Conservation (phyloP, 2,329 filamentous ascomycete species). For the Aspergillus costaricaensis region DNA sequence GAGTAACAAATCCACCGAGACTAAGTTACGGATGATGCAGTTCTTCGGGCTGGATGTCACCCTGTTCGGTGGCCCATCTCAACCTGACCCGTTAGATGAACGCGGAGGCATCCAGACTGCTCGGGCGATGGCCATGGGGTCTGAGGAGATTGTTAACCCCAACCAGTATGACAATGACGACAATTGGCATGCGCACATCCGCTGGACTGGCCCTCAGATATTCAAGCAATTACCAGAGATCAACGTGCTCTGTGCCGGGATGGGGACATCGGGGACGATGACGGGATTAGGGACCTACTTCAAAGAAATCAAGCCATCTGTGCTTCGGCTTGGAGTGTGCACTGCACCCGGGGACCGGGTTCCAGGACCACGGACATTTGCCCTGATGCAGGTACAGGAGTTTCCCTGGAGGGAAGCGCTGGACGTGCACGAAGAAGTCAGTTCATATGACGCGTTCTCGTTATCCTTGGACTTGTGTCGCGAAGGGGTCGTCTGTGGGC, state of each 20-base stretch:
- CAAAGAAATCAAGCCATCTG: conserved; percentile 48
- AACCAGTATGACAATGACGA: conserved; percentile 60
- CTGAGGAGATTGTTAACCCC: conserved; percentile 52
- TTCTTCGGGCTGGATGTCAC: conserved; percentile 62
- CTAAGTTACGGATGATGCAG: conserved; percentile 58
- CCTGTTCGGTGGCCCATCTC: conserved; percentile 61
- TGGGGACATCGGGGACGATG: conserved; percentile 59
- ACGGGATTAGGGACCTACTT: conserved; percentile 56
- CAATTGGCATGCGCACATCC: conserved; percentile 50
- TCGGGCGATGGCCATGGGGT: conserved; percentile 44
- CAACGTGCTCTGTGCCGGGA: conserved; percentile 57
- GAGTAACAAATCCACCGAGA: conserved; percentile 59
- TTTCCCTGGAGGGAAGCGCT: conserved; percentile 62
- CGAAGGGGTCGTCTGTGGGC: conserved; percentile 61
- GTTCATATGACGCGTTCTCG: conserved; percentile 56
- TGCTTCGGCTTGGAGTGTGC: conserved; percentile 50
- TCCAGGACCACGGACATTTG: conserved; percentile 59
- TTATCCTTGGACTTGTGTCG: conserved; percentile 58
- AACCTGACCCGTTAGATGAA: conserved; percentile 57
- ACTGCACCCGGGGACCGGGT: conserved; percentile 60
- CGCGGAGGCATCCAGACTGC: conserved; percentile 57
- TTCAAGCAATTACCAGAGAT: conserved; percentile 59
- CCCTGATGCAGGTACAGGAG: conserved; percentile 52
- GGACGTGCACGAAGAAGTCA: conserved; percentile 59
- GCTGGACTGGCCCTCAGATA: conserved; percentile 63